Evolutionary conservation across 208 protist genomes (phyloP), one percentile per base, ranked within the genome.

Genomic region (Crithidia fasciculata): DNA sequence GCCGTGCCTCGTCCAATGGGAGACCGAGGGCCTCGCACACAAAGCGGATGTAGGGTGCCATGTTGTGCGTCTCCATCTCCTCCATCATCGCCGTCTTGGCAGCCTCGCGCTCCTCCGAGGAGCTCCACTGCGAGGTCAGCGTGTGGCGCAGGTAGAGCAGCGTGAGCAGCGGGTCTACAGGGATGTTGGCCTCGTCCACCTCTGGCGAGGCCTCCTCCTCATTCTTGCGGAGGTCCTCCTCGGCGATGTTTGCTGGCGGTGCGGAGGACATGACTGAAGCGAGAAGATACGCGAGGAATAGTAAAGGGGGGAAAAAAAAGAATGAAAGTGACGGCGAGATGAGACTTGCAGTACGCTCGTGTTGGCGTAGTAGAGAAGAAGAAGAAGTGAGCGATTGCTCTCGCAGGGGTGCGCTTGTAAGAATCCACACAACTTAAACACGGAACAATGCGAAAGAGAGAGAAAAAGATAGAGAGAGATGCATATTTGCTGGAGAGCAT

Each of bases 1-100:
- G 64, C 53, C 84, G 69, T 16, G 72, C 64, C 69, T 94, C 89
- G 50, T 95, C 83, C 13, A 96, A 65, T 16, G 65, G 72, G 39
- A 73, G 95, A 49, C 78, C 88, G 39, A 98, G 84, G 9, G 81
- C 82, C 49, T 97, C 92, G 28, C 77, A 83, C 15, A 98, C 72
- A 43, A 93, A 78, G 53, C 94, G 90, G 41, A 96, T 84, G 73
- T 97, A 96, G 37, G 95, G 96, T 2, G 81, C 91, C 95, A 96
- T 96, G 69, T 95, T 86, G 83, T 97, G 86, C 61, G 80, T 76
- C 61, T 85, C 61, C 59, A 93, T 87, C 72, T 94, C 89, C 56
- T 75, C 77, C 56, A 93, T 72, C 69, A 97, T 94, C 40, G 78
- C 80, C 43, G 76, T 73, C 76, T 90, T 85, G 52, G 88, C 91